Evolutionary conservation across 331 rosid genomes (phyloP).

Genomic region (Cydonia oblonga): DNA sequence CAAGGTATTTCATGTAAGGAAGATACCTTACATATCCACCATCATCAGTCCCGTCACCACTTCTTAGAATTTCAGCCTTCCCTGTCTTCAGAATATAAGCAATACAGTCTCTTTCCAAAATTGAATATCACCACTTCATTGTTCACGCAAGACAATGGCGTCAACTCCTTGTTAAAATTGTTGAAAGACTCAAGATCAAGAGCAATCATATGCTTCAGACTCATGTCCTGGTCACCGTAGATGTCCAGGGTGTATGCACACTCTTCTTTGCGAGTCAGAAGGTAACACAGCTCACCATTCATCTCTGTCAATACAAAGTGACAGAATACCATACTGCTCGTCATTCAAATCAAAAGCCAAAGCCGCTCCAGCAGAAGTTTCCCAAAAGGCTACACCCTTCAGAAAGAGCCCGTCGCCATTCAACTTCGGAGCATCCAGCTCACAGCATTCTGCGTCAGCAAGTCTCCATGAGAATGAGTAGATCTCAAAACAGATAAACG

Average conservation of each 20-base stretch:
- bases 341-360: constrained; percentile 20
- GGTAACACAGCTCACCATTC: constrained; percentile 24
- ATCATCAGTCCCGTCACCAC: not conserved
- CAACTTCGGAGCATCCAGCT: not conserved
- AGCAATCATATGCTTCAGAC: constrained; percentile 10
- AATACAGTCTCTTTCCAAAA: not conserved
- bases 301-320: constrained; percentile 12
- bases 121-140: constrained; percentile 12
- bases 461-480: constrained; percentile 30
- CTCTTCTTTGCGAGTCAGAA: constrained; percentile 3
- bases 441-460: constrained; percentile 10
- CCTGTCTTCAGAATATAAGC: constrained; percentile 10
- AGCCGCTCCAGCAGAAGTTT: constrained; percentile 9
- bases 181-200: not conserved
- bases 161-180: not conserved
- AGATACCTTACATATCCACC: constrained; percentile 5
- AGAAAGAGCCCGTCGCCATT: constrained; percentile 18
- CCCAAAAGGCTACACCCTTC: constrained; percentile 24
- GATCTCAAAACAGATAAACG: constrained; percentile 18
- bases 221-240: constrained; percentile 23
- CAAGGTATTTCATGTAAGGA: constrained; percentile 32
- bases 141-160: constrained; percentile 18
- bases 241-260: not conserved
- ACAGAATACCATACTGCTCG: constrained; percentile 19
- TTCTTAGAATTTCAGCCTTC: not conserved